Evolutionary conservation across 2,329 filamentous ascomycete genomes (phyloP).

Genomic region (Fusarium sublunatum): DNA sequence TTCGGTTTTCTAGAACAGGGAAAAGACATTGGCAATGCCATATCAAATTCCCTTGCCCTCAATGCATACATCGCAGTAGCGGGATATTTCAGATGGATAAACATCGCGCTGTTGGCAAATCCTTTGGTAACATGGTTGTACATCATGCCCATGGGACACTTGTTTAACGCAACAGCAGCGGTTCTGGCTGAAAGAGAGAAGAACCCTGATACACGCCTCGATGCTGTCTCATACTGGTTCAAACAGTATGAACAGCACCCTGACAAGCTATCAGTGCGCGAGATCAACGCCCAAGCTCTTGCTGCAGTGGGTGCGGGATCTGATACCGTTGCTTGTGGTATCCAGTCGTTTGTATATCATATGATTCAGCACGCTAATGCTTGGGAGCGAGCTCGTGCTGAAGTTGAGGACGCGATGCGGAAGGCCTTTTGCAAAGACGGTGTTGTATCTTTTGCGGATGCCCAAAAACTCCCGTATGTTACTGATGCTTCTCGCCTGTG

Average conservation of each 20-base stretch:
- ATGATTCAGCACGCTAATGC: slow-evolving; percentile 20
- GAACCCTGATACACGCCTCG: slow-evolving; percentile 42
- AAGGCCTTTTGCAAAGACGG: slow-evolving; percentile 6
- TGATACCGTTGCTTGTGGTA: slow-evolving; percentile 21
- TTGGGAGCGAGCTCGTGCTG: slow-evolving; percentile 2
- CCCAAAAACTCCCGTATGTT: slow-evolving; percentile 47
- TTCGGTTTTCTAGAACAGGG: slow-evolving; percentile 28
- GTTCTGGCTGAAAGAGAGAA: slow-evolving; percentile 41
- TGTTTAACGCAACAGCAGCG: slow-evolving; percentile 41
- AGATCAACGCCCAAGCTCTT: slow-evolving; percentile 20
- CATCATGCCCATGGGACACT: slow-evolving; percentile 46
- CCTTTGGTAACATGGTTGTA: slow-evolving; percentile 44
- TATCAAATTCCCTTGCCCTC: slow-evolving; percentile 38
- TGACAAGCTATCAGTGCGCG: slow-evolving; percentile 21
- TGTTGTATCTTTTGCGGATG: slow-evolving; percentile 33
- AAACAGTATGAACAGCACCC: slow-evolving; percentile 25
- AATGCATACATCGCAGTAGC: slow-evolving; percentile 36
- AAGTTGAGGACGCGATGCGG: slow-evolving; percentile 16
- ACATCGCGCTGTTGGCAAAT: slow-evolving; percentile 46
- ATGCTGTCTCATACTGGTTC: slow-evolving; percentile 46
- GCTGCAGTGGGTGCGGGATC: slow-evolving; percentile 17
- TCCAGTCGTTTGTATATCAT: slow-evolving; percentile 30
- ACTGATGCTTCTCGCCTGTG: too few species aligned
- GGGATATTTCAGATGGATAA: slow-evolving; percentile 42
- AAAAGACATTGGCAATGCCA: slow-evolving; percentile 48